A percentile compares a stretch with the other conserved stretches of the same genome.
Conservation (phyloP, 176 grass and related monocot genomes). For the Eragrostis curvula region DNA sequence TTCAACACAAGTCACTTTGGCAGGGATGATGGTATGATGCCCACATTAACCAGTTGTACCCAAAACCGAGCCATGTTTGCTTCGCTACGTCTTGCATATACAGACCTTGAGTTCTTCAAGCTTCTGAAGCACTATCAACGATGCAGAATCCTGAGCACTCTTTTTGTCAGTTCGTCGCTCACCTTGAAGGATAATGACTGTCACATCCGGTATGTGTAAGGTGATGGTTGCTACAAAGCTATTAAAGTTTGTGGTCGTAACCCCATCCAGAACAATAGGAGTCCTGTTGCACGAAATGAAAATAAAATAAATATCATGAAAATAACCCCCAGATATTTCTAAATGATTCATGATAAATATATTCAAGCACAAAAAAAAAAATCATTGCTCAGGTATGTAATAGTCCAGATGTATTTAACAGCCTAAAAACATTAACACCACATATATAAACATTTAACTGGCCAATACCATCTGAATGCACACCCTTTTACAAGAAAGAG, state of each 20-base stretch:
- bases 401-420: background rate
- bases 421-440: background rate
- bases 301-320: background rate
- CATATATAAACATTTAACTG: background rate
- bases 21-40: background rate
- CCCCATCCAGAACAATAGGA: constrained; percentile 56
- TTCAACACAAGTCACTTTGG: background rate
- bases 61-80: constrained; percentile 9
- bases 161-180: constrained; percentile 73
- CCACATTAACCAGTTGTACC: background rate
- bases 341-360: background rate
- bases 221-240: constrained; percentile 76
- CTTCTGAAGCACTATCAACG: constrained; percentile 69
- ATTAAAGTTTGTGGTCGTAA: constrained; percentile 62
- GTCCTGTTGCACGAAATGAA: constrained; percentile 45
- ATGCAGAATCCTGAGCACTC: constrained; percentile 79
- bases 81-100: constrained; percentile 43
- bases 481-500: background rate
- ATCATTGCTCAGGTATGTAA: background rate
- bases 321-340: background rate
- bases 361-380: background rate
- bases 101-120: constrained; percentile 61
- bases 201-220: constrained; percentile 69
- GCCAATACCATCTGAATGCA: background rate
- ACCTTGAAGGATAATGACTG: constrained; percentile 62